Evolutionary conservation across 148 eudicot species (phyloP).

Genomic region (Amaranthus cruentus): DNA sequence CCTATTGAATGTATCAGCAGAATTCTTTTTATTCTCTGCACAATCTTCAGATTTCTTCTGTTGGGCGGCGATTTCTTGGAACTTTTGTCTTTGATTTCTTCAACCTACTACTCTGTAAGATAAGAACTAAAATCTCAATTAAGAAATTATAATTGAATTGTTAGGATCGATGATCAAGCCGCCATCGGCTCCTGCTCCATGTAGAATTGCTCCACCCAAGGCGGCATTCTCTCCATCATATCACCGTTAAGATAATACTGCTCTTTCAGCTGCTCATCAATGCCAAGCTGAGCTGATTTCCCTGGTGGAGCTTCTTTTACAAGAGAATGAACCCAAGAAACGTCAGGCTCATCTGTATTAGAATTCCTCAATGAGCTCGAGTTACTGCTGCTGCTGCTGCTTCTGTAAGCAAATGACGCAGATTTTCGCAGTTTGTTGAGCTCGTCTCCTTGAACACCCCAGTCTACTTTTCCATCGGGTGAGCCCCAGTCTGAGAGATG

Average conservation of each 20-base stretch:
- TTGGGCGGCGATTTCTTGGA: constrained; percentile 12
- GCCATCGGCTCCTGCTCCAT: constrained; percentile 79
- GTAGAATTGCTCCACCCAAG: constrained; percentile 70
- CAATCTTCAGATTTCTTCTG: constrained; percentile 16
- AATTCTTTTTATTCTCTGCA: constrained; percentile 19
- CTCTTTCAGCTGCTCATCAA: constrained; percentile 35
- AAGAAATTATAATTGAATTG: constrained; percentile 8
- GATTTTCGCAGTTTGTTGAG: constrained; percentile 75
- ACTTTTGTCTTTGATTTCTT: constrained; percentile 5
- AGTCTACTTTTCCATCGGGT: constrained; percentile 69
- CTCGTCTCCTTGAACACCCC: constrained; percentile 86
- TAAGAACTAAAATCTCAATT: constrained; percentile 13
- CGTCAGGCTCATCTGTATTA: constrained; percentile 34
- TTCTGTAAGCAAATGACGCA: constrained; percentile 73
- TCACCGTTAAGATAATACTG: constrained; percentile 35
- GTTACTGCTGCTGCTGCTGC: constrained; percentile 34
- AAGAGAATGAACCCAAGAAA: constrained; percentile 53
- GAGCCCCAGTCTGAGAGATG: constrained; percentile 74
- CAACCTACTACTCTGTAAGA: constrained; percentile 4
- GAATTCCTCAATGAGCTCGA: constrained; percentile 10
- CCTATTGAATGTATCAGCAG: constrained; percentile 23
- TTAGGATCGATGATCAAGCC: constrained; percentile 32
- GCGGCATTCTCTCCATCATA: constrained; percentile 44
- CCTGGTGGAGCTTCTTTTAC: constrained; percentile 43
- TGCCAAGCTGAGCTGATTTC: constrained; percentile 27